Base-by-base conservation (phyloP, 257 asterid species). In the Nicotiana tabacum region DNA sequence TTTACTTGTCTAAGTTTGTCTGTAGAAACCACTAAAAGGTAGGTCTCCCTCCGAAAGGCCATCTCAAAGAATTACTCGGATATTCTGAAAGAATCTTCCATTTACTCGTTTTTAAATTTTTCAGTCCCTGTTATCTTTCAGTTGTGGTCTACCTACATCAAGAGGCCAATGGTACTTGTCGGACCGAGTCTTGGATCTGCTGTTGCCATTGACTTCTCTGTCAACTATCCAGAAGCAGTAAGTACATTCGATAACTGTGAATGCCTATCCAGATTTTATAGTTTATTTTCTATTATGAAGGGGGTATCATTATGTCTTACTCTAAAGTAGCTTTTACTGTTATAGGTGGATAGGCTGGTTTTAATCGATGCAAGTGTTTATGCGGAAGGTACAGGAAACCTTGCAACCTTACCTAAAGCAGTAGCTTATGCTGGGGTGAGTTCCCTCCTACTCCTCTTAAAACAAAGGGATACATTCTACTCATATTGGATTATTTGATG, bases 141-240 rank as follows among this genome's bases (percentile, higher is more conserved):
- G 98, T 90, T 94, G 43, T 96, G 99, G 99, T 89, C 87, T 15
- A 84, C 96, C 43, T 82, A 94, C 68, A 91, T 96, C 83, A 89
- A 86, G 85, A 89, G 90, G 84, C 99, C 98, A 48, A 89, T 92
- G 97, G 88, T 87, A 81, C 86, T 96, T 85, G 97, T 96, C n/a
- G 98, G 99, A 81, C 98, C 99, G 69, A 96, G 99, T 86, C 98
- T 96, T 57, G 99, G 98, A 85, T 95, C 97, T 61, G 97, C 99
- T 2, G 91, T 96, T 46, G 96, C 97, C 84, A 92, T 94, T 53
- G 98, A 96, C 85, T 93, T 96, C 79, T 88, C 77, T 58, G 84
- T 86, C 84, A 90, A 90, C 81, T 82, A 96, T 76, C 99, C 99
- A 27, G 94, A 94, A 89, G 94, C 95, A 81, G 99, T 94, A 87